These are phyloP conservation scores for Scleroderma bovista DNA, from an alignment of 768 basidiomycete species.

Conservation along the genomic window DNA sequence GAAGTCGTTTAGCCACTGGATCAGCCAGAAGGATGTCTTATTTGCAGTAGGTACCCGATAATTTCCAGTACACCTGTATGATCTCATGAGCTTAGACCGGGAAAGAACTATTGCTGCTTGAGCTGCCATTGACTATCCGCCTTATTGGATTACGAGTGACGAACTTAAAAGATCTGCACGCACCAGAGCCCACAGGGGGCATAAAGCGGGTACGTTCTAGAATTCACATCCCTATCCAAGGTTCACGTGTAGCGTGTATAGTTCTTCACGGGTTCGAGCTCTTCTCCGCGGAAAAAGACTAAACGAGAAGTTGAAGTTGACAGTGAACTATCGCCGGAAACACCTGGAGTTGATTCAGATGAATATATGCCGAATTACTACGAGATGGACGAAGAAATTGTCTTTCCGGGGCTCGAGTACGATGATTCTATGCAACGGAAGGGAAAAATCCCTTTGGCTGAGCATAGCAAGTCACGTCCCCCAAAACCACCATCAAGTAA, in stretches of 20 bases:
- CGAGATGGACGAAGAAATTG: conserved; percentile 40
- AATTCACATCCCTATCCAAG: background rate
- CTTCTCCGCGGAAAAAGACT: conserved; percentile 36
- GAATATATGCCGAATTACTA: conserved; percentile 49
- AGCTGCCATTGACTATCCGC: conserved; percentile 73
- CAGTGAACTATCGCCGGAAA: conserved; percentile 12
- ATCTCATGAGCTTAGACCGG: conserved; percentile 50
- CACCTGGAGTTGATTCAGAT: conserved; percentile 8
- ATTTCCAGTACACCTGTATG: conserved; percentile 1
- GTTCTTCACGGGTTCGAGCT: conserved; percentile 51
- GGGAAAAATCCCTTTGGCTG: conserved; percentile 1
- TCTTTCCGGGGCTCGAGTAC: conserved; percentile 2
- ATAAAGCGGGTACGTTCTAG: conserved; percentile 64
- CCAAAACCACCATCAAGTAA: background rate
- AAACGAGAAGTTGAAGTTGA: conserved; percentile 25
- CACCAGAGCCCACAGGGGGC: conserved; percentile 39
- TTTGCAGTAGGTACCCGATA: conserved; percentile 48
- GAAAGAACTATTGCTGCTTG: conserved; percentile 73
- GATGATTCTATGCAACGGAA: conserved; percentile 8
- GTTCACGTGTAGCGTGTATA: conserved; percentile 17
- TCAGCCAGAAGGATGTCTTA: conserved; percentile 71
- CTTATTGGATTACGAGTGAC: conserved; percentile 87
- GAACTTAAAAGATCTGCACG: conserved; percentile 78
- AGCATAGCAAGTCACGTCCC: conserved; percentile 13
- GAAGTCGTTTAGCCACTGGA: conserved; percentile 70